Conservation (phyloP, 805 yeast species). For the Cyberlindnera misumaiensis region DNA sequence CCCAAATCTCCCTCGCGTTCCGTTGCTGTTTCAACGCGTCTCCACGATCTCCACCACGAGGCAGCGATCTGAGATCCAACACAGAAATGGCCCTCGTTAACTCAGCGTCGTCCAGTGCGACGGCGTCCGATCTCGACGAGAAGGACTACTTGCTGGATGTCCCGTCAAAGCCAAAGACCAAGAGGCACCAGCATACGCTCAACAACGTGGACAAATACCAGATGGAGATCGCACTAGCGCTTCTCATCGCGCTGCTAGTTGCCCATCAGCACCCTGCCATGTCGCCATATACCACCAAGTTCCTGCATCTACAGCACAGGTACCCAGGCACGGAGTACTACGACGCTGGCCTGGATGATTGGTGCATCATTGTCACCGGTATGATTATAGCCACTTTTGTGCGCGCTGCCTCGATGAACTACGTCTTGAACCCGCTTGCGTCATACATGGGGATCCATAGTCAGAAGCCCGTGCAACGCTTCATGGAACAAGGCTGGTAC, state of each 20-base stretch:
- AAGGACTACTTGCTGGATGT: neutral
- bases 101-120: constrained; percentile 4
- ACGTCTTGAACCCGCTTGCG: constrained; percentile 53
- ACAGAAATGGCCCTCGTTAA: too few species aligned
- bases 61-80: too few species aligned
- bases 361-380: constrained; percentile 45
- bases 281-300: constrained; percentile 28
- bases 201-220: constrained; percentile 23
- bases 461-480: constrained; percentile 52
- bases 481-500: constrained; percentile 86
- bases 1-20: too few species aligned
- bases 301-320: constrained; percentile 35
- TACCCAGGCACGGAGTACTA: constrained; percentile 29
- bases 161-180: neutral
- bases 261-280: constrained; percentile 24
- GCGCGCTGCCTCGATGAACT: constrained; percentile 55
- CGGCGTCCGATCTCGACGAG: constrained; percentile 8
- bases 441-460: constrained; percentile 34
- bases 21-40: too few species aligned
- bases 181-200: constrained; percentile 2
- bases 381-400: constrained; percentile 50
- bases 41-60: too few species aligned
- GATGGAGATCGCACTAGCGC: constrained; percentile 20
- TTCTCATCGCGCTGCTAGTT: constrained; percentile 17
- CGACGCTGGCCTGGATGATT: constrained; percentile 52